These are phyloP conservation scores for Pseudogymnoascus destructans DNA, from an alignment of 2,329 filamentous ascomycete species.

Conservation along the genomic window DNA sequence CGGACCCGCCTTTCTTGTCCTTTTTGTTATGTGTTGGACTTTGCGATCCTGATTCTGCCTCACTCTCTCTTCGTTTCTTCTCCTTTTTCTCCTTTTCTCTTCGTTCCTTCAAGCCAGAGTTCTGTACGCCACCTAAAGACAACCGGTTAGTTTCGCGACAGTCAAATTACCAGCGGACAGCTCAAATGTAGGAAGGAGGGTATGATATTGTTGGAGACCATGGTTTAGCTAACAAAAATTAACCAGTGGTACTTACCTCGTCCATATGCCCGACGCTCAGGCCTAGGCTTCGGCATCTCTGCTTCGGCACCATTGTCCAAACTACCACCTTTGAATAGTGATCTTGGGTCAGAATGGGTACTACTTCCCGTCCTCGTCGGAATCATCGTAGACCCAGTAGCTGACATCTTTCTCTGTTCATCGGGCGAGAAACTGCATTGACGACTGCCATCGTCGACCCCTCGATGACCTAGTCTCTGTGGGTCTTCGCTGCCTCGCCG, in stretches of 20 bases:
- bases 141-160: slow-evolving; percentile 33
- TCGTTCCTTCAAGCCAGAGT: slow-evolving; percentile 21
- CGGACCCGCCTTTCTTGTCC: slow-evolving; percentile 31
- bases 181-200: slow-evolving; percentile 11
- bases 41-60: slow-evolving; percentile 9
- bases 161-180: slow-evolving; percentile 38
- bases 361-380: slow-evolving; percentile 13
- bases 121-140: slow-evolving; percentile 35
- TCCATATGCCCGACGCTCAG: slow-evolving; percentile 39
- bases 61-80: slow-evolving; percentile 11
- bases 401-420: slow-evolving; percentile 10
- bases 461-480: neutral
- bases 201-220: slow-evolving; percentile 1
- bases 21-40: slow-evolving; percentile 30
- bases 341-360: slow-evolving; percentile 14
- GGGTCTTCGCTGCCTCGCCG: slow-evolving; percentile 2
- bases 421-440: neutral
- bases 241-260: slow-evolving; percentile 33
- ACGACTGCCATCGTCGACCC: neutral
- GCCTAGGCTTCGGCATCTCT: slow-evolving; percentile 33
- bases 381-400: slow-evolving; percentile 11
- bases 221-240: neutral
- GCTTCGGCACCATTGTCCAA: slow-evolving; percentile 29
- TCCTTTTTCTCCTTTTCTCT: slow-evolving; percentile 13
- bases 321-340: neutral